Evolutionary conservation across 805 yeast species (phyloP).

Genomic region (Teunomyces aglyptinius): DNA sequence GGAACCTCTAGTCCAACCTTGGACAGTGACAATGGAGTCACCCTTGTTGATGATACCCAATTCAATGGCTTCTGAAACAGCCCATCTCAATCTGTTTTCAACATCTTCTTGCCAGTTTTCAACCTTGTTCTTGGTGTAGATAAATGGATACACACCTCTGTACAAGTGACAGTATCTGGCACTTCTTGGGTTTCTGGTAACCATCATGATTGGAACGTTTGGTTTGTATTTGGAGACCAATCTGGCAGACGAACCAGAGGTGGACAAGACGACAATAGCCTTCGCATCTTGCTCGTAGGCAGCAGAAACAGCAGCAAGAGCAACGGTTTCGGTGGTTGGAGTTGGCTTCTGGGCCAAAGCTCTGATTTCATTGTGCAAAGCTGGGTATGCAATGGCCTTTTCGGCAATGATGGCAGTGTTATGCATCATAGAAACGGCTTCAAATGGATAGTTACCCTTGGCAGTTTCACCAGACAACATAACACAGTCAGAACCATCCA

Average conservation of each 20-base stretch:
- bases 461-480: constrained; percentile 99
- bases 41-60: constrained; percentile 85
- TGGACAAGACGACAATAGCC: constrained; percentile 94
- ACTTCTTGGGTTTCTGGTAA: constrained; percentile 89
- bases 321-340: constrained; percentile 92
- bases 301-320: constrained; percentile 95
- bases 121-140: constrained; percentile 62
- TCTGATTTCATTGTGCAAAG: constrained; percentile 85
- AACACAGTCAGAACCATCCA: constrained; percentile 99
- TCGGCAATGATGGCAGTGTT: constrained; percentile 95
- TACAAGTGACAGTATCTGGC: constrained; percentile 95
- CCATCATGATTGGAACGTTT: constrained; percentile 94
- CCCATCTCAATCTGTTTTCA: constrained; percentile 90
- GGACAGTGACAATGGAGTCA: constrained; percentile 89
- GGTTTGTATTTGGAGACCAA: constrained; percentile 97
- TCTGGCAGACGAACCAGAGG: constrained; percentile 94
- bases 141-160: constrained; percentile 98
- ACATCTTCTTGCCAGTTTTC: constrained; percentile 96
- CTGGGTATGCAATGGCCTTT: constrained; percentile 88
- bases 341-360: constrained; percentile 83
- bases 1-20: constrained; percentile 98
- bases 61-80: constrained; percentile 82
- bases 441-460: constrained; percentile 97
- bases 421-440: constrained; percentile 99
- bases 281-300: constrained; percentile 94